Evolutionary conservation across 176 grass and related monocot genomes (phyloP).

Genomic region (Oryza australiensis): DNA sequence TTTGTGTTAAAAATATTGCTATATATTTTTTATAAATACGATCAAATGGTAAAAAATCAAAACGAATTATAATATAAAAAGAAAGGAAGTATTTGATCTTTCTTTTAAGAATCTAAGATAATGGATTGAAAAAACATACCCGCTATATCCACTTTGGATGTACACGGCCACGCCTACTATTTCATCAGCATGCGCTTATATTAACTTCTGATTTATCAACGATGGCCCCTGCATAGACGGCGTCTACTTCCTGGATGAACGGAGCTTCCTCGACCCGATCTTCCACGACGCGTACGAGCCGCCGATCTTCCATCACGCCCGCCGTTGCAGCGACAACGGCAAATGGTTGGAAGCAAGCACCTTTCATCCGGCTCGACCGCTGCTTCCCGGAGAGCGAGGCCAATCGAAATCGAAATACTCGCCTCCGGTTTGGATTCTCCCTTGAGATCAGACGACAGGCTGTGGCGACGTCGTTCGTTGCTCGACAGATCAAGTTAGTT

Average conservation of each 20-base stretch:
- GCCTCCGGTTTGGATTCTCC: background rate
- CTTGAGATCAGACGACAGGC: background rate
- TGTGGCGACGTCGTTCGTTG: background rate
- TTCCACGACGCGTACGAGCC: too few relatives aligned
- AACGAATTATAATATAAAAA: too few relatives aligned
- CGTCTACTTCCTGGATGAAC: too few relatives aligned
- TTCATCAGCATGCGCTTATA: background rate
- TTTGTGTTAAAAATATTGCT: too few relatives aligned
- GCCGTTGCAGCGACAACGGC: constrained; percentile 6
- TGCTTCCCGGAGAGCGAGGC: background rate
- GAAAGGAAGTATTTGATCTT: too few relatives aligned
- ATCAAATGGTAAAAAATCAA: too few relatives aligned
- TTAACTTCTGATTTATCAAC: background rate
- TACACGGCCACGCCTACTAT: background rate
- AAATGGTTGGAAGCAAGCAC: background rate
- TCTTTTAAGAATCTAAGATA: too few relatives aligned
- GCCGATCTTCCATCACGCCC: background rate
- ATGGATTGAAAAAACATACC: too few relatives aligned
- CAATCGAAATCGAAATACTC: background rate
- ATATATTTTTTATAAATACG: too few relatives aligned
- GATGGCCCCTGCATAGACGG: too few relatives aligned
- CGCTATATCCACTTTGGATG: too few relatives aligned
- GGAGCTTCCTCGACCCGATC: too few relatives aligned
- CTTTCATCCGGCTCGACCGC: background rate
- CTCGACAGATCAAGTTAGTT: background rate